These are phyloP conservation scores for Apiospora koreana DNA, from an alignment of 2,329 filamentous ascomycete genomes.

Conservation along the genomic window DNA sequence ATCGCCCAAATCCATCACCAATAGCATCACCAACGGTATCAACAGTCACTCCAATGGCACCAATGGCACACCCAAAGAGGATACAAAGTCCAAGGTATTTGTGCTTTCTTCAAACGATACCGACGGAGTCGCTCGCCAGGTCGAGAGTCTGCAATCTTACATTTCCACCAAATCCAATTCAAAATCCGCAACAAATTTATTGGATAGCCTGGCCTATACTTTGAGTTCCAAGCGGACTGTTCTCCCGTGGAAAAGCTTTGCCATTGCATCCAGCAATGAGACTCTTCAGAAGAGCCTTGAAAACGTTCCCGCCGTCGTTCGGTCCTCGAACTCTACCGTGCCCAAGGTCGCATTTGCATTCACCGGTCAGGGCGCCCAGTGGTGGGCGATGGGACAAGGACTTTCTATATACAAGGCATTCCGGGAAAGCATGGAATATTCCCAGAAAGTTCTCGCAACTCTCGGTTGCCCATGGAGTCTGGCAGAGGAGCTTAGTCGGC, in stretches of 20 bases:
- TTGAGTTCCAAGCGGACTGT: background rate
- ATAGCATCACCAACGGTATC: background rate
- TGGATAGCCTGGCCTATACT: background rate
- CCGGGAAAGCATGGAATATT: constrained; percentile 38
- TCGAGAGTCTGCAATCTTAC: background rate
- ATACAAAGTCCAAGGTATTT: background rate
- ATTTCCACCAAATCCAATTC: background rate
- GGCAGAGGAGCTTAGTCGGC: constrained; percentile 36
- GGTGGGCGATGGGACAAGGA: constrained; percentile 43
- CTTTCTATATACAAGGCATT: constrained; percentile 45
- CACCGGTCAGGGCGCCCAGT: constrained; percentile 39
- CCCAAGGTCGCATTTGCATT: constrained; percentile 43
- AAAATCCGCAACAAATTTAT: background rate
- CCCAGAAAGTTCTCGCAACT: constrained; percentile 28
- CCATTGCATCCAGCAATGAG: background rate
- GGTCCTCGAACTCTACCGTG: background rate
- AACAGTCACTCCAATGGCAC: background rate
- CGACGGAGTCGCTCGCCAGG: background rate
- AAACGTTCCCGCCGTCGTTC: background rate
- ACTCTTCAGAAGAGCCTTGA: background rate
- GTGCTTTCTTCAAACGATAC: constrained; percentile 1
- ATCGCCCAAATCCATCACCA: background rate
- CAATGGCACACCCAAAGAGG: background rate
- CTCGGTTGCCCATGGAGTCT: constrained; percentile 37
- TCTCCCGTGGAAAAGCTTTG: background rate